These are phyloP conservation scores for Pseudisothecium myosuroides DNA, from an alignment of 225 moss, liverwort and hornwort species.

Conservation along the genomic window DNA sequence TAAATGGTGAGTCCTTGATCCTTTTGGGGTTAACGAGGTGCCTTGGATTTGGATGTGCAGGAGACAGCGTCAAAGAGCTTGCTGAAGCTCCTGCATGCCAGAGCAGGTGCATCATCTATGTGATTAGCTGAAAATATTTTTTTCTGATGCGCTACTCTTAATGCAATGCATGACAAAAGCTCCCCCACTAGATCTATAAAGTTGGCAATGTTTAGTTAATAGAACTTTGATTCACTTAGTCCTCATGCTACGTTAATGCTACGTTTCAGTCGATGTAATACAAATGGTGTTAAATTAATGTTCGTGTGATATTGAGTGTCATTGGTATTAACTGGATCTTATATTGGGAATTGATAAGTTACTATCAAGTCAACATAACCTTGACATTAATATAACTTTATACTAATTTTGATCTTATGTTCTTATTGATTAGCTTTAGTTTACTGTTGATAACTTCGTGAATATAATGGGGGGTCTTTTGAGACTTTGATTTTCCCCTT, in stretches of 20 bases:
- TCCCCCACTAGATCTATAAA: background rate
- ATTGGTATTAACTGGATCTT: background rate
- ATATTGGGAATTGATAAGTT: background rate
- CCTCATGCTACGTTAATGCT: background rate
- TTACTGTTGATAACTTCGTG: background rate
- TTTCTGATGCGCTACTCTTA: background rate
- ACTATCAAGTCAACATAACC: background rate
- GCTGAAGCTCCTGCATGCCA: conserved; percentile 14
- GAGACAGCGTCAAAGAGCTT: conserved; percentile 11
- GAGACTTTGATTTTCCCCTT: background rate
- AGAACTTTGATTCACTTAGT: background rate
- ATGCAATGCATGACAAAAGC: background rate
- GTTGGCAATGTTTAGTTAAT: background rate
- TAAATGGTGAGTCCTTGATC: background rate
- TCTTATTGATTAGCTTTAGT: background rate
- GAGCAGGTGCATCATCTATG: conserved; percentile 5
- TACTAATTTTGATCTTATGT: background rate
- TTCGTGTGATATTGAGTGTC: background rate
- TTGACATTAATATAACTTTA: too few species aligned
- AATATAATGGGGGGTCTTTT: background rate
- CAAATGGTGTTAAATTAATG: background rate
- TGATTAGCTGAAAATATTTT: background rate
- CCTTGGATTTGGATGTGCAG: conserved; percentile 7
- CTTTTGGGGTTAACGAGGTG: background rate
- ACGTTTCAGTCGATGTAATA: background rate